Conservation (phyloP, 1,284 basidiomycete species). For the Trichosporon ovoides region DNA sequence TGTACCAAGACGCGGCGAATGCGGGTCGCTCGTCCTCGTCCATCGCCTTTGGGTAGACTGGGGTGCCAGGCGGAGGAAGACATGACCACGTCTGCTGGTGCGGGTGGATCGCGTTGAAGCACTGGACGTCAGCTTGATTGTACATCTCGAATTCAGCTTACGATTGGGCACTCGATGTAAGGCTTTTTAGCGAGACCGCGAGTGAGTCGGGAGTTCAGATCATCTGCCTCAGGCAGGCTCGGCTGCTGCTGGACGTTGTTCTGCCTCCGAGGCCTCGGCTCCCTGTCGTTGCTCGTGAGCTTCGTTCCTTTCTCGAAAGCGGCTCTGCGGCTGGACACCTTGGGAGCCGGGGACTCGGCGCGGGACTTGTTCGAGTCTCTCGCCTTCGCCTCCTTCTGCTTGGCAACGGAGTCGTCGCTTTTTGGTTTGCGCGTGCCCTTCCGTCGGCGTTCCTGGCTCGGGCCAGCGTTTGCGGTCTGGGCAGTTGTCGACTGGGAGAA, state of each 20-base stretch:
- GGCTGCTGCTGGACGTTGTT: slow-evolving; percentile 1
- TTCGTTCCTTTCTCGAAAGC: slow-evolving; percentile 34
- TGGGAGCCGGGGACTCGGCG: slow-evolving; percentile 1
- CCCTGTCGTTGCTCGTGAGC: slow-evolving; percentile 15
- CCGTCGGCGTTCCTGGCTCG: background rate
- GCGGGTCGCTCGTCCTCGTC: slow-evolving; percentile 50
- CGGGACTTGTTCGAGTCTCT: background rate
- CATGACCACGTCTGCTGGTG: slow-evolving; percentile 48
- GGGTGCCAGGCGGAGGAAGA: slow-evolving; percentile 28
- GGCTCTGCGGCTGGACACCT: slow-evolving; percentile 26
- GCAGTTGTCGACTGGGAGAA: background rate
- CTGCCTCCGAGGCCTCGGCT: slow-evolving; percentile 18
- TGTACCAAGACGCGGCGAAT: slow-evolving; percentile 57
- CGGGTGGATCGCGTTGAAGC: slow-evolving; percentile 45
- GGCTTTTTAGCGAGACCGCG: slow-evolving; percentile 39
- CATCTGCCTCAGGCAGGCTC: slow-evolving; percentile 36
- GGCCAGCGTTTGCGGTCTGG: background rate
- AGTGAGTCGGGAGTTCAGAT: slow-evolving; percentile 41
- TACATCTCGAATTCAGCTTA: slow-evolving; percentile 19
- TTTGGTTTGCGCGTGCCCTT: slow-evolving; percentile 7
- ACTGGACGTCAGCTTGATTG: slow-evolving; percentile 22
- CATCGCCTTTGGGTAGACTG: slow-evolving; percentile 16
- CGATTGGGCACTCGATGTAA: slow-evolving; percentile 48
- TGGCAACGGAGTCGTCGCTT: background rate
- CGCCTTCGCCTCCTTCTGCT: background rate